A percentile compares a stretch with the other conserved stretches of the same genome.
Evolutionary conservation across 495 filamentous ascomycete genomes (phyloP).

Genomic region (Choiromyces venosus): DNA sequence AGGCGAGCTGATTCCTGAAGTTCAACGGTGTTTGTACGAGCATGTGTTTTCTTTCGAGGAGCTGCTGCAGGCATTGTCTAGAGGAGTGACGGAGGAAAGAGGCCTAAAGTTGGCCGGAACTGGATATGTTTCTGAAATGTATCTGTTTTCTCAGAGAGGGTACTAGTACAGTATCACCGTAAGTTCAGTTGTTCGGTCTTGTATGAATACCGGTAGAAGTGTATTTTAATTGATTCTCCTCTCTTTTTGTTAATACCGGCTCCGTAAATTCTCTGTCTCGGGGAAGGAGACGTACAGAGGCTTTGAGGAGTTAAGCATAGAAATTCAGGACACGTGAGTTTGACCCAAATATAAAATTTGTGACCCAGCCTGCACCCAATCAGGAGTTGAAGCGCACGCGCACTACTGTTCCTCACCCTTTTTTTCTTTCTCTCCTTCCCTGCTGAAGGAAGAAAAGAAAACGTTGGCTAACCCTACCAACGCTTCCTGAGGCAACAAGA

Average conservation of each 20-base stretch:
- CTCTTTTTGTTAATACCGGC: slow-evolving; percentile 2
- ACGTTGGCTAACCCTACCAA: not conserved
- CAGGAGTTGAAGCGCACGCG: not conserved
- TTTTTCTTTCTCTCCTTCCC: slow-evolving; percentile 10
- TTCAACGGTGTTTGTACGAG: slow-evolving; percentile 45
- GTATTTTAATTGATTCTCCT: not conserved
- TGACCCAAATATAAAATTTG: not conserved
- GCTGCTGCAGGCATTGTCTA: slow-evolving; percentile 28
- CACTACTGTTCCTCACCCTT: not conserved
- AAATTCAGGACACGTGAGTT: not conserved
- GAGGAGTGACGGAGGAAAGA: slow-evolving; percentile 7
- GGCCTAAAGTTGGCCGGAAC: slow-evolving; percentile 4
- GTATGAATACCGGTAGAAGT: not conserved
- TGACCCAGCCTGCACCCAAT: not conserved
- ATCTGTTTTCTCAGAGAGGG: not conserved
- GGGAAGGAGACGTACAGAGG: not conserved
- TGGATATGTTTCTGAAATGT: slow-evolving; percentile 7
- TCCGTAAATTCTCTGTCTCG: not conserved
- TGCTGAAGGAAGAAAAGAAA: slow-evolving; percentile 25
- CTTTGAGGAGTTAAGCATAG: not conserved
- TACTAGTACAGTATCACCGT: not conserved
- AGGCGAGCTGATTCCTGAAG: slow-evolving; percentile 68
- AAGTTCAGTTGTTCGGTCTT: not conserved
- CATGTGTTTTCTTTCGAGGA: slow-evolving; percentile 32
- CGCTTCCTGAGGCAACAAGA: not conserved